These are phyloP conservation scores for Paramecium octaurelia DNA, from an alignment of 73 alveolate genomes.

Conservation along the genomic window DNA sequence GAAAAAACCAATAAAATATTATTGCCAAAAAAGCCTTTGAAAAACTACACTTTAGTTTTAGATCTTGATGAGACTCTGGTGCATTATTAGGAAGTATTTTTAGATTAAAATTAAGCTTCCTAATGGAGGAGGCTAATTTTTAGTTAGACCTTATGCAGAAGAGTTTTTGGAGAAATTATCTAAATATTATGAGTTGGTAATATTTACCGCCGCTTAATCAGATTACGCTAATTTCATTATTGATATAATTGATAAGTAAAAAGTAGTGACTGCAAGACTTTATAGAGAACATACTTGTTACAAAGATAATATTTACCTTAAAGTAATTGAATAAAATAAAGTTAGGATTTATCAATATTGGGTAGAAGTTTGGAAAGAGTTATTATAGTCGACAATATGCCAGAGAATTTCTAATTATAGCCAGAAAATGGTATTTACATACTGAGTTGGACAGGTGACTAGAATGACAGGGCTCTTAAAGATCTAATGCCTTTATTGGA, in stretches of 20 bases:
- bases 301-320: slow-evolving; percentile 65
- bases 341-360: slow-evolving; percentile 75
- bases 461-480: slow-evolving; percentile 53
- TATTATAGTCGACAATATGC: slow-evolving; percentile 93
- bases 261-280: slow-evolving; percentile 77
- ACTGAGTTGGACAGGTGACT: slow-evolving; percentile 93
- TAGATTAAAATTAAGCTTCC: not conserved
- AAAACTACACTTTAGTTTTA: not conserved
- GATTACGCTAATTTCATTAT: slow-evolving; percentile 96
- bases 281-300: slow-evolving; percentile 87
- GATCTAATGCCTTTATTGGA: slow-evolving; percentile 53
- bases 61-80: not conserved
- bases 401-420: slow-evolving; percentile 85
- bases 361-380: slow-evolving; percentile 90
- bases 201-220: slow-evolving; percentile 97
- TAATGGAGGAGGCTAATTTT: slow-evolving; percentile 73
- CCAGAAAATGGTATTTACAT: slow-evolving; percentile 97
- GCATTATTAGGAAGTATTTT: not conserved
- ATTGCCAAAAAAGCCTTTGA: not conserved
- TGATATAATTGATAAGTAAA: slow-evolving; percentile 87
- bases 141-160: slow-evolving; percentile 93
- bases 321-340: not conserved
- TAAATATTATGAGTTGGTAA: slow-evolving; percentile 88
- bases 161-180: slow-evolving; percentile 86
- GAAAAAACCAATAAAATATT: not conserved